These are phyloP conservation scores for Coffea canephora DNA, from an alignment of 257 asterid genomes.

Conservation along the genomic window DNA sequence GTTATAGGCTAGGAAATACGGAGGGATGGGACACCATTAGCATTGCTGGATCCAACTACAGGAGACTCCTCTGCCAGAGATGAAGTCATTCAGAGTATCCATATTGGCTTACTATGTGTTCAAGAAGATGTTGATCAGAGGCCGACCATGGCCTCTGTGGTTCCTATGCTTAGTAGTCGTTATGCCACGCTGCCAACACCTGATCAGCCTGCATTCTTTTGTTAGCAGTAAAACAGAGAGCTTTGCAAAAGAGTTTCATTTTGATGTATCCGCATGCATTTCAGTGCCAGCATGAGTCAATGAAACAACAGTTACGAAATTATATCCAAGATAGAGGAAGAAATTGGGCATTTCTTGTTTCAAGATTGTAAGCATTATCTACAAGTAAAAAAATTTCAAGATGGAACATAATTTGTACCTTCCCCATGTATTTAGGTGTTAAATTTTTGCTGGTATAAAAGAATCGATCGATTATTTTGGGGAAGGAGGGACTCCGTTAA, in stretches of 20 bases:
- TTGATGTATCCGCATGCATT: not conserved
- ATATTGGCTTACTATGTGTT: slow-evolving; percentile 33
- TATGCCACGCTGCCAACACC: slow-evolving; percentile 7
- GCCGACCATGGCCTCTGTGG: slow-evolving; percentile 30
- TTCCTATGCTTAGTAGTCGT: slow-evolving; percentile 23
- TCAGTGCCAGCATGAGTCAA: not conserved
- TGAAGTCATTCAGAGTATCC: slow-evolving; percentile 24
- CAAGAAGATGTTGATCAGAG: slow-evolving; percentile 28
- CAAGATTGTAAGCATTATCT: too few relatives aligned
- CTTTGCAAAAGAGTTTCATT: not conserved
- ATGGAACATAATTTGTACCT: too few relatives aligned
- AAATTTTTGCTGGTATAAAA: too few relatives aligned
- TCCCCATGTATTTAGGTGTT: too few relatives aligned
- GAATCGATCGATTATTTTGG: too few relatives aligned
- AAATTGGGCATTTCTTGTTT: not conserved
- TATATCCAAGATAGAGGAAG: slow-evolving; percentile 15
- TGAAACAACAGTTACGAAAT: slow-evolving; percentile 13
- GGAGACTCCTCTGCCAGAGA: slow-evolving; percentile 1
- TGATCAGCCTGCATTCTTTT: slow-evolving; percentile 6
- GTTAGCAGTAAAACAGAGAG: not conserved
- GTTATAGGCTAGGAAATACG: slow-evolving; percentile 29
- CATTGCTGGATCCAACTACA: slow-evolving; percentile 25
- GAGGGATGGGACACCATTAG: slow-evolving; percentile 19
- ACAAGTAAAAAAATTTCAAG: too few relatives aligned
- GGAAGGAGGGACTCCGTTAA: too few relatives aligned